Percentiles rank a stretch among this genome's conserved stretches.
These are phyloP conservation scores for Murraya paniculata DNA, from an alignment of 345 rosid species.

Conservation along the genomic window DNA sequence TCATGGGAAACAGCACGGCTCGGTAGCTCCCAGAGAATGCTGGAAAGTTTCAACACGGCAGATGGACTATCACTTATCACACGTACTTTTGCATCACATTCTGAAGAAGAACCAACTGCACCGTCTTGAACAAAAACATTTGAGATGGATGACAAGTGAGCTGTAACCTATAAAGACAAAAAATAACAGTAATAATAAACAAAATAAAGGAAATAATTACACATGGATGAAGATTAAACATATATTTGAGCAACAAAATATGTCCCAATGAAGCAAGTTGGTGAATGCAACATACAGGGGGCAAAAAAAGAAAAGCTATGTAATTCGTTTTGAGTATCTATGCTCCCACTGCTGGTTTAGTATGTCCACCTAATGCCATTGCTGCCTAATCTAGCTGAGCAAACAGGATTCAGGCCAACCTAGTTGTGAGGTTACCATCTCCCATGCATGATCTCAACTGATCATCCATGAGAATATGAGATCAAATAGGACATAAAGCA, in stretches of 20 bases:
- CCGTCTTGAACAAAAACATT: constrained; percentile 36
- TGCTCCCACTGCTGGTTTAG: background rate
- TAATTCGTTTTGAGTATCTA: background rate
- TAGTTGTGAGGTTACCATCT: background rate
- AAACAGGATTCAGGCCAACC: background rate
- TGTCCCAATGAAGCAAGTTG: background rate
- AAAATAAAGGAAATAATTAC: background rate
- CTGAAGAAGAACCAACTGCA: constrained; percentile 26
- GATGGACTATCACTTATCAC: constrained; percentile 37
- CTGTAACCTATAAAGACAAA: constrained; percentile 25
- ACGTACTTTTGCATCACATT: constrained; percentile 36
- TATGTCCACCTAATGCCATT: background rate
- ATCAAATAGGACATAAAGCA: background rate
- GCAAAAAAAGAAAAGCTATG: no score
- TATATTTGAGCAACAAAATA: background rate
- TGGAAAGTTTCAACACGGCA: constrained; percentile 26
- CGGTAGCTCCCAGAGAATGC: constrained; percentile 25
- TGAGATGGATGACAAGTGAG: constrained; percentile 30
- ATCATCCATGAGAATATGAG: background rate
- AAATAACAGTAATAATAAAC: background rate
- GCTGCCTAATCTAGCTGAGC: background rate
- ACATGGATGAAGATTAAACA: background rate
- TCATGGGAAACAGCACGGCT: constrained; percentile 42
- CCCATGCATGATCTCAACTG: background rate
- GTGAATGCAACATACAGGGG: background rate